phyloP scores from a whole-genome alignment of 2,329 filamentous ascomycete species.

The Trichoderma oligosporum region DNA sequence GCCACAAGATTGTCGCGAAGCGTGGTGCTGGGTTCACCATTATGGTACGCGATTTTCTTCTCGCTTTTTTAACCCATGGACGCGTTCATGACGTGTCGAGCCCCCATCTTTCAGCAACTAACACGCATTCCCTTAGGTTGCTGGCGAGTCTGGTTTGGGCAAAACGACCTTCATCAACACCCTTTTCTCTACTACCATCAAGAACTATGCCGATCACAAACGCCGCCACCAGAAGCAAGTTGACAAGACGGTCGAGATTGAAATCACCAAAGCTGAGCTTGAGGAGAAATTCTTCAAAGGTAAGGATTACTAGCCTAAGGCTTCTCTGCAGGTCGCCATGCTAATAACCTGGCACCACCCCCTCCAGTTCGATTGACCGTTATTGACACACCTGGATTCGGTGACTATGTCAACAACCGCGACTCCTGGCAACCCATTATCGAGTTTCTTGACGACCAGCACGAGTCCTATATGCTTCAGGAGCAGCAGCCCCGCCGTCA shows the following conservation, averaged over 20 bases:
- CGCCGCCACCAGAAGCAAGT: constrained; percentile 98
- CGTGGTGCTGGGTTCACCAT: constrained; percentile 98
- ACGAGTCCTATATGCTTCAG: constrained; percentile 99
- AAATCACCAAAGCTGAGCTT: constrained; percentile 98
- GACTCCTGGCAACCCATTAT: constrained; percentile 99
- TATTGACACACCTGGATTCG: constrained; percentile 97
- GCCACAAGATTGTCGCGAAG: constrained; percentile 71
- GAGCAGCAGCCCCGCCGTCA: constrained; percentile 97
- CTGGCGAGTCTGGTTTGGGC: constrained; percentile 95
- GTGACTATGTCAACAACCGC: constrained; percentile 99
- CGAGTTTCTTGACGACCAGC: constrained; percentile 99
- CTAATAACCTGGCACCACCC: not conserved
- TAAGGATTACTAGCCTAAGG: constrained; percentile 39
- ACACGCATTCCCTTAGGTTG: constrained; percentile 60
- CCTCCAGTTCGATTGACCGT: constrained; percentile 87
- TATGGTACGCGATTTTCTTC: constrained; percentile 65
- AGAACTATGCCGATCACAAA: constrained; percentile 99
- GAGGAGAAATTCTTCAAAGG: constrained; percentile 99
- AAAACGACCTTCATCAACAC: constrained; percentile 99
- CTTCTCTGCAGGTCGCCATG: not conserved
- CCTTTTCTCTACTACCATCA: constrained; percentile 99
- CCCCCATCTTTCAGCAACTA: not conserved
- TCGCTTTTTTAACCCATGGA: constrained; percentile 15
- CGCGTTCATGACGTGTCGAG: constrained; percentile 4
- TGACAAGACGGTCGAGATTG: constrained; percentile 99